Evolutionary conservation across 306 rosid species (phyloP), one percentile per base, ranked within the genome.

Genomic region (Castanea crenata): DNA sequence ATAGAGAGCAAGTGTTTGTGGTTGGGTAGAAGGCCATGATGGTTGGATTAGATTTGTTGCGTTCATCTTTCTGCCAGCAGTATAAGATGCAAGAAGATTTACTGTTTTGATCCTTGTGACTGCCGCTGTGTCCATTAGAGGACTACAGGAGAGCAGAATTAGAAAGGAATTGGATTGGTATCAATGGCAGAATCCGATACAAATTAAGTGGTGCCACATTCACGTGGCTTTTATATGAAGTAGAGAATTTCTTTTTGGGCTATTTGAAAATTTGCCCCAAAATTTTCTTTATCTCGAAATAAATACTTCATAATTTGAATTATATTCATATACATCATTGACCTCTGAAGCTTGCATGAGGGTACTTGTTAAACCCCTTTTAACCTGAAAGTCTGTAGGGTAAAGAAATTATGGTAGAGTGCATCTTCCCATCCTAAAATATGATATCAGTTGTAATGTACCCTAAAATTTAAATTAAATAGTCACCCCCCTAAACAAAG

Each of bases 111-210:
- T 49, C 52, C 52, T 76, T 76, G 79, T 62, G 62, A 69, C 21
- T 64, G 79, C 51, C 64, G 65, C 74, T 23, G 80, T 59, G 67
- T 77, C 74, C 65, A 77, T 77, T 34, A 20, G 8, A 52, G 74
- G 80, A 67, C 63, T 7, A 29, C 41, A 27, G 13, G 64, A 31
- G 55, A 25, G 31, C 21, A 19, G 74, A 25, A 25, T 25, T 25
- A 25, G 1, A 52, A 65, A 54, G 55, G 31, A 67, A 34, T 69
- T 35, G 35, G 51, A 67, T 32, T 67, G 72, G n/a, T 34, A 34
- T 67, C 72, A 34, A 31, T 34, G 72, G 52, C 51, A 34, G 52
- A 19, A 18, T 67, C 72, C 34, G n/a, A 67, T 35, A 35, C 51
- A 67, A 19, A 19, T 15, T 15, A 46, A 6, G 10, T 18, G 27